phyloP scores from a whole-genome alignment of 352 stramenopile genomes.

The Globisporangium polare region DNA sequence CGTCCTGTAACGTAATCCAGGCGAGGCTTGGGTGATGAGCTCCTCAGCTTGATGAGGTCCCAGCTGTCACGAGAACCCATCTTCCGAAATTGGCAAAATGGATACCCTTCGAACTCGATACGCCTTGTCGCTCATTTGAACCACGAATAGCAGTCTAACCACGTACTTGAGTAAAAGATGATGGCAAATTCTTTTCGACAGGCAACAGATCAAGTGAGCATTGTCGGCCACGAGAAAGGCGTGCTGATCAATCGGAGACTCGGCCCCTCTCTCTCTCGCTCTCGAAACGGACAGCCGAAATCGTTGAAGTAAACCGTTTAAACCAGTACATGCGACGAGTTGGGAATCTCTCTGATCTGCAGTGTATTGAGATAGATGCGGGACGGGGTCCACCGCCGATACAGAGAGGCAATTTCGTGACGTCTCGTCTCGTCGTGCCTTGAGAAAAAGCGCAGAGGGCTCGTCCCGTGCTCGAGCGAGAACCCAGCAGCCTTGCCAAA shows the following conservation, averaged over 20 bases:
- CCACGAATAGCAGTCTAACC: neutral
- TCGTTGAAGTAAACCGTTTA: neutral
- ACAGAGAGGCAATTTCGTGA: conserved; percentile 1
- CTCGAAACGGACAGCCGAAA: neutral
- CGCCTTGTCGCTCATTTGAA: neutral
- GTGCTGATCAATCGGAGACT: neutral
- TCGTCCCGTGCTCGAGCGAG: conserved; percentile 1
- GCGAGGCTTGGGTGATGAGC: neutral
- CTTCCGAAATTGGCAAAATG: neutral
- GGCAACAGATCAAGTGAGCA: conserved; percentile 9
- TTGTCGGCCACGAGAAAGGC: conserved; percentile 7
- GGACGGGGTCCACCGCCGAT: conserved; percentile 3
- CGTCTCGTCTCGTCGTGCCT: conserved; percentile 3
- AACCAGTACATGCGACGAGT: neutral
- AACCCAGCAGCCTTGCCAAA: neutral
- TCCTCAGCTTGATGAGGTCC: neutral
- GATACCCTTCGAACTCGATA: neutral
- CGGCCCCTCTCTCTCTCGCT: too few relatives aligned
- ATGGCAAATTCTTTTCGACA: neutral
- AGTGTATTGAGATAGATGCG: neutral
- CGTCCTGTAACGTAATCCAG: conserved; percentile 7
- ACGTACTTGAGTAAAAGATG: neutral
- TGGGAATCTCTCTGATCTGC: neutral
- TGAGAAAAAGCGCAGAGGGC: neutral
- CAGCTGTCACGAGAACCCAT: neutral